Evolutionary conservation across 2,329 filamentous ascomycete species (phyloP).

Genomic region (Gaeumannomyces sp.): DNA sequence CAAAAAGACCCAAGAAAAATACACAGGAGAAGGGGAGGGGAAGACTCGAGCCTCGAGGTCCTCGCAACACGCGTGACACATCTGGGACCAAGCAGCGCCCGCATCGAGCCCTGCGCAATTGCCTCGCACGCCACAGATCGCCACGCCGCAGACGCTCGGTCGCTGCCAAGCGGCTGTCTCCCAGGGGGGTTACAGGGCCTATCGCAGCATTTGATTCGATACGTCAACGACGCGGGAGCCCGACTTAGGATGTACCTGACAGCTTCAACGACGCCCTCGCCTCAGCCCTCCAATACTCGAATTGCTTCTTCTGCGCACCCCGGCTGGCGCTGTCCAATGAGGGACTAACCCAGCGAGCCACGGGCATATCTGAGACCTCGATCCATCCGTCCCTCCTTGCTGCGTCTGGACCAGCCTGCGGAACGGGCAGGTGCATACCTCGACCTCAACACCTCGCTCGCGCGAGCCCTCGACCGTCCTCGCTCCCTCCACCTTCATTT

Average conservation of each 20-base stretch:
- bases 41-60: not conserved
- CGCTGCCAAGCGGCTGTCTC: not conserved
- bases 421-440: not conserved
- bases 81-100: no score
- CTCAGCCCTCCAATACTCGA: not conserved
- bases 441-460: not conserved
- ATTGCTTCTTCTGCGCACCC: not conserved
- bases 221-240: not conserved
- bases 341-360: not conserved
- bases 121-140: not conserved
- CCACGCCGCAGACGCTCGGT: not conserved
- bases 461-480: not conserved
- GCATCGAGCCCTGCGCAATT: not conserved
- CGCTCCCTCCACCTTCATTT: not conserved
- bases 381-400: not conserved
- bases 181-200: not conserved
- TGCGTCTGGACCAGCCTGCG: not conserved
- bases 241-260: not conserved
- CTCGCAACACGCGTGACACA: not conserved
- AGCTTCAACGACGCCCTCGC: not conserved
- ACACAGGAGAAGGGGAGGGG: not conserved
- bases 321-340: not conserved
- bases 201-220: not conserved
- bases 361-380: not conserved
- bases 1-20: not conserved